Evolutionary conservation across 1,284 basidiomycete species (phyloP).

Genomic region (Kalmanozyma brasiliensis): DNA sequence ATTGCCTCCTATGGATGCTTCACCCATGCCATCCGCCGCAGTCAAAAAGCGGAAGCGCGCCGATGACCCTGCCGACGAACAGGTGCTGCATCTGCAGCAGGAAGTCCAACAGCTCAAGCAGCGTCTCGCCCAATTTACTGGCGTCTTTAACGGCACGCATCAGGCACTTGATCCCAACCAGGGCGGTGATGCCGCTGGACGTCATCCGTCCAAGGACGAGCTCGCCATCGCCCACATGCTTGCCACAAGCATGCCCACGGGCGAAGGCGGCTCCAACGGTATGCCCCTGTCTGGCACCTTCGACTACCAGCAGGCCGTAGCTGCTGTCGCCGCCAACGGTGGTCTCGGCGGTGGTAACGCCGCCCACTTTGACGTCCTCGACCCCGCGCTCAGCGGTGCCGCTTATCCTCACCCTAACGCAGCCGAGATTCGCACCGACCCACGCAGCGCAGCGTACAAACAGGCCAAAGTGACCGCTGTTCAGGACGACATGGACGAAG

Average conservation of each 20-base stretch:
- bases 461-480: constrained; percentile 45
- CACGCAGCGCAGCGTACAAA: constrained; percentile 25
- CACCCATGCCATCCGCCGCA: constrained; percentile 31
- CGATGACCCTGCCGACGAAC: constrained; percentile 36
- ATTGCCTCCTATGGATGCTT: constrained; percentile 33
- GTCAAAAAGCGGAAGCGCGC: constrained; percentile 48
- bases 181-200: constrained; percentile 17
- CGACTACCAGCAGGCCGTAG: constrained; percentile 43
- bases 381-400: constrained; percentile 40
- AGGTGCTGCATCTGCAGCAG: constrained; percentile 37
- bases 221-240: constrained; percentile 59
- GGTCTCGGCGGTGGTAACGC: constrained; percentile 10
- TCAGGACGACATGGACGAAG: constrained; percentile 44
- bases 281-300: constrained; percentile 24
- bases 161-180: constrained; percentile 18
- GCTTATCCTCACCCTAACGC: constrained; percentile 23
- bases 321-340: constrained; percentile 40
- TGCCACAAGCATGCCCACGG: constrained; percentile 59
- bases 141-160: constrained; percentile 34
- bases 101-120: constrained; percentile 48
- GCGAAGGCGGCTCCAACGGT: constrained; percentile 40
- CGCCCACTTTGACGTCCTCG: constrained; percentile 38
- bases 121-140: constrained; percentile 43
- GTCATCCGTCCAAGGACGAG: constrained; percentile 54
- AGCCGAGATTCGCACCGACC: constrained; percentile 27